Evolutionary conservation across 192 early-diverging fungal species (phyloP).

Genomic region (Coemansia sp.): DNA sequence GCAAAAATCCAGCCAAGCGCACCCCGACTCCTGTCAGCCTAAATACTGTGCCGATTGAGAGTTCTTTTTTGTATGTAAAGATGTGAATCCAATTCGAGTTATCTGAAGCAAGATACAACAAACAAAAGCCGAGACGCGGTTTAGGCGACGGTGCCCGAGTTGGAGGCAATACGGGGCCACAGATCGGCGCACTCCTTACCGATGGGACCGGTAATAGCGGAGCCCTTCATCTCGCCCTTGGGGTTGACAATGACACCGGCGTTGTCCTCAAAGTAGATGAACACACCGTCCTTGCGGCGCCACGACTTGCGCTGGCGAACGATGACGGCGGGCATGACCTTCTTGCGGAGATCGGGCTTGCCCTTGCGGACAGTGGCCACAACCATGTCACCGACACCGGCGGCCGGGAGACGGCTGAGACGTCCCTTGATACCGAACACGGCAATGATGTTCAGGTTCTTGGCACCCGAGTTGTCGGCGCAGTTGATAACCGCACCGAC

Average conservation of each 20-base stretch:
- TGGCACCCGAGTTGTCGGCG: conserved; percentile 99
- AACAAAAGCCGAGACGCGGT: conserved; percentile 9
- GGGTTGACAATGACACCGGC: conserved; percentile 99
- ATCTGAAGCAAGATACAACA: conserved; percentile 10
- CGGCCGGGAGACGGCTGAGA: conserved; percentile 95
- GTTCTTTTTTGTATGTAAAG: conserved; percentile 3
- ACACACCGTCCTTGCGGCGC: conserved; percentile 98
- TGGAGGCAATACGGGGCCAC: conserved; percentile 99
- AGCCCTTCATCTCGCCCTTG: conserved; percentile 99
- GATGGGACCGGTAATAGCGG: conserved; percentile 99
- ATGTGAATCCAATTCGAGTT: conserved; percentile 15
- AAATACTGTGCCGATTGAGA: no score
- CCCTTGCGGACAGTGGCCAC: conserved; percentile 99
- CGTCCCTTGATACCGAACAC: conserved; percentile 94
- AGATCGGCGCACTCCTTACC: conserved; percentile 99
- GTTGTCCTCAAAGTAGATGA: conserved; percentile 99
- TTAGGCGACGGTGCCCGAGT: conserved; percentile 76
- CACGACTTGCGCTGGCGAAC: conserved; percentile 99
- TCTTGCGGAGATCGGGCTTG: conserved; percentile 99
- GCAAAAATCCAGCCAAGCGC: no score
- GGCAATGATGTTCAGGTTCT: conserved; percentile 99
- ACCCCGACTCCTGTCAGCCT: no score
- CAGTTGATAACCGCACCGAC: conserved; percentile 98
- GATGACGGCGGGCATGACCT: conserved; percentile 99
- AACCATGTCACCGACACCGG: conserved; percentile 98